These are phyloP conservation scores for Colletotrichum echinochloae DNA, from an alignment of 2,329 filamentous ascomycete genomes.

Conservation along the genomic window DNA sequence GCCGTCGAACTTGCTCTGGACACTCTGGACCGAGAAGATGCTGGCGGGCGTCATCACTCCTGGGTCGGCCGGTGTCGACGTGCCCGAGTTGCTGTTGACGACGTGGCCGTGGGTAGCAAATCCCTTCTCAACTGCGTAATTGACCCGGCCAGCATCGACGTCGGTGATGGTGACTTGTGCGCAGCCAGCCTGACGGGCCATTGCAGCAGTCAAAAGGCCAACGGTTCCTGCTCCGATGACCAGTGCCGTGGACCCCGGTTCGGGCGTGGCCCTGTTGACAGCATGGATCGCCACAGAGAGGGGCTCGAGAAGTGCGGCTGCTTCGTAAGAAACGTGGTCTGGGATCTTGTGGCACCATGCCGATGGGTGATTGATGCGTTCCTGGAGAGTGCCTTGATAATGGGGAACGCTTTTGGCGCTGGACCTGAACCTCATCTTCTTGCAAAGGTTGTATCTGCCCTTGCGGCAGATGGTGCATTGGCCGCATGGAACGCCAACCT, in stretches of 20 bases:
- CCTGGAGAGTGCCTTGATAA: conserved; percentile 72
- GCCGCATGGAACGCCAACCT: conserved; percentile 67
- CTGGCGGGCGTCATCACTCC: conserved; percentile 59
- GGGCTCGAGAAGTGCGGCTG: conserved; percentile 71
- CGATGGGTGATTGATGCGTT: conserved; percentile 72
- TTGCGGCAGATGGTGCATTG: conserved; percentile 63
- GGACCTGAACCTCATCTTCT: conserved; percentile 71
- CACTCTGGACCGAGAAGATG: conserved; percentile 59
- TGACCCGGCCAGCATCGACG: conserved; percentile 68
- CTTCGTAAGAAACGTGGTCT: conserved; percentile 68
- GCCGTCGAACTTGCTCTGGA: conserved; percentile 62
- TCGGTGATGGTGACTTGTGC: conserved; percentile 71
- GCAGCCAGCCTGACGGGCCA: conserved; percentile 71
- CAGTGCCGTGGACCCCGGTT: conserved; percentile 67
- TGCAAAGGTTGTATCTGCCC: conserved; percentile 72
- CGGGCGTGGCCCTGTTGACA: conserved; percentile 65
- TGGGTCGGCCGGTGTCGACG: conserved; percentile 59
- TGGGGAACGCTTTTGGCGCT: conserved; percentile 73
- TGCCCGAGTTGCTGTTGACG: conserved; percentile 58
- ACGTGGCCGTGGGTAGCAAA: conserved; percentile 72
- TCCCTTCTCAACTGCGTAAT: conserved; percentile 68
- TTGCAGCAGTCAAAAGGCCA: conserved; percentile 71
- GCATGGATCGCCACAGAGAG: conserved; percentile 73
- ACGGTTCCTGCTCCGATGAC: conserved; percentile 75
- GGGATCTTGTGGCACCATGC: conserved; percentile 75